Evolutionary conservation across 2,329 filamentous ascomycete species (phyloP), one percentile per base, ranked within the genome.

Genomic region (Sarocladiaceae sp.): DNA sequence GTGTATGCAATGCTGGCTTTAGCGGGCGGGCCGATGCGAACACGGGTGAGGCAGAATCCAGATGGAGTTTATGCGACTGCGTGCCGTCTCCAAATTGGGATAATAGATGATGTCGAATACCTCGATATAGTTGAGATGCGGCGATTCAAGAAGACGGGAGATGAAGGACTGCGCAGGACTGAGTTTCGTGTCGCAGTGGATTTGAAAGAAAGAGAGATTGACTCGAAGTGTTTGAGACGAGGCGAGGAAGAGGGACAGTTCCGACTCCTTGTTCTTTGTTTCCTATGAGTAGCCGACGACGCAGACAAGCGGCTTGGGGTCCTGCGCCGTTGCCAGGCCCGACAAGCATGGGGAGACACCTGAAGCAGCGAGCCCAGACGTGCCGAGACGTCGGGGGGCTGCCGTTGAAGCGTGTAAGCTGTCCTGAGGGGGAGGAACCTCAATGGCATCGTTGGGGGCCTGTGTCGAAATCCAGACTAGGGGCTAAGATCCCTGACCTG

Each of bases 401-500:
- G 37, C 35, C 26, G 27, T 12, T 31, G 23, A 37, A 39, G 21
- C 32, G 18, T 35, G 39, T n/a, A 33, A 34, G 37, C 26, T 19
- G 31, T n/a, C n/a, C n/a, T 23, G n/a, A 34, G 20, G 35, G 32
- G 23, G 21, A 23, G 13, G 29, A 19, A 24, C 23, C 23, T 21
- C 23, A 24, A 15, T 18, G 29, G 21, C 15, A 24, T 41, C 24
- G 37, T 39, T 7, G 37, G 37, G 34, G 37, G 37, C 37, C 26
- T 41, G 37, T 24, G 11, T 6, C 9, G 29, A 29, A 41, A 24
- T 41, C 21, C 33, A 20, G 24, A 24, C 15, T 24, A 41, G 37
- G 45, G 42, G 45, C 33, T 16, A 19, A 3, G 24, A 44, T 37
- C 47, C 47, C 37, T 46, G 47, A 44, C 35, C 42, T 50, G 50